Base-by-base conservation (phyloP, 352 stramenopile genomes). In the Phytophthora capsici region DNA sequence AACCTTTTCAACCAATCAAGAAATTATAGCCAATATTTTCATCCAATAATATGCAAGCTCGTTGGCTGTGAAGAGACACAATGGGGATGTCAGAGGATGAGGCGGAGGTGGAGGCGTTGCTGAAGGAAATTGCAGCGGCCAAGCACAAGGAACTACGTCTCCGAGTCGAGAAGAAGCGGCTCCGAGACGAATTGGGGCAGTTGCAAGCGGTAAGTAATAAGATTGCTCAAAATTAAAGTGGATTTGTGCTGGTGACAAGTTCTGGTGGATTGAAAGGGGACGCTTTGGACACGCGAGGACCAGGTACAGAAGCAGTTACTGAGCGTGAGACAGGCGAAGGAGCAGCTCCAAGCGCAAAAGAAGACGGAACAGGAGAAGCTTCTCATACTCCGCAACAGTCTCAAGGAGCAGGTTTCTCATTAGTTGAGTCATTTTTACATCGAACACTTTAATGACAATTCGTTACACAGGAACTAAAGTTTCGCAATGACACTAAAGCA, bases 131-230 rank as follows among this genome's bases (percentile, higher is more conserved):
- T 57, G 67, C 73, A 14, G 53, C 44, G 25, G 66, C 77, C 20
- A 92, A 92, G 57, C 77, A 87, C 37, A 79, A 75, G 58, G 83
- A 92, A 49, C 75, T 90, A 51, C 65, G 71, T n/a, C 60, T 90
- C n/a, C 76, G 73, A 16, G 79, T 65, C 12, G 83, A 92, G 74
- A 90, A 89, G 56, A 82, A 87, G 68, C 81, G 78, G 32, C 69
- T 92, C 38, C 81, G 81, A 19, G 63, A 66, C 46, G 81, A 89
- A 36, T 70, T 90, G 7, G 68, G 73, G 44, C 58, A 81, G 30
- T 48, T 88, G 19, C 71, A 78, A 8, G 75, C 64, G 26, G 83
- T 90, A 41, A 5, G 69, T 23, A 19, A 16, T 6, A 6, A 38
- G 20, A 13, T 22, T 16, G n/a, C n/a, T 32, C 32, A 16, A 3